These are phyloP conservation scores for Coccomyxa sp. DNA, from an alignment of 139 green algal genomes.

Conservation along the genomic window DNA sequence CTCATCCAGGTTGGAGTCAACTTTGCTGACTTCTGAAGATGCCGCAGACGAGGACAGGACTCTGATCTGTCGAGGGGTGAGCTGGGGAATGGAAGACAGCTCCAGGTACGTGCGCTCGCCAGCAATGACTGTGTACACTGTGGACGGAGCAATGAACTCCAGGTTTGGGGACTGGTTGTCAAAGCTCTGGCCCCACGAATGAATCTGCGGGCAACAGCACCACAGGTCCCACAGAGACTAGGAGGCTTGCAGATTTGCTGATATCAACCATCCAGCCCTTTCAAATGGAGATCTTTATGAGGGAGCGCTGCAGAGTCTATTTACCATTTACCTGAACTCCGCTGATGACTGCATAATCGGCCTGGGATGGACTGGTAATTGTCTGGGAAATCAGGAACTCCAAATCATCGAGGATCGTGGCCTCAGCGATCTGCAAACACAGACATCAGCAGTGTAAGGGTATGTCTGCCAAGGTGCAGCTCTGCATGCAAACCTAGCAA, in stretches of 20 bases:
- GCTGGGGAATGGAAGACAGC: slow-evolving; percentile 45
- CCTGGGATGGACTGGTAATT: slow-evolving; percentile 68
- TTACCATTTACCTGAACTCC: slow-evolving; percentile 52
- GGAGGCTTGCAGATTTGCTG: too few relatives aligned
- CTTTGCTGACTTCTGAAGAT: too few relatives aligned
- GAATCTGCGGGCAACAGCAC: slow-evolving; percentile 90
- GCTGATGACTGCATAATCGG: slow-evolving; percentile 74
- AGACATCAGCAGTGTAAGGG: not conserved
- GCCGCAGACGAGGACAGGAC: slow-evolving; percentile 19
- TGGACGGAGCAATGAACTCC: slow-evolving; percentile 62
- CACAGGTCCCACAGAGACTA: too few relatives aligned
- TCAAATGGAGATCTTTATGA: too few relatives aligned
- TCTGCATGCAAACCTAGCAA: too few relatives aligned
- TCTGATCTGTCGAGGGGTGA: slow-evolving; percentile 41
- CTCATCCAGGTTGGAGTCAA: too few relatives aligned
- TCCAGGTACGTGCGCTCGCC: slow-evolving; percentile 69
- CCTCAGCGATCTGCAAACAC: slow-evolving; percentile 40
- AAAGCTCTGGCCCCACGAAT: slow-evolving; percentile 68
- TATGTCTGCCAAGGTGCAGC: not conserved
- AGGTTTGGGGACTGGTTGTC: slow-evolving; percentile 51
- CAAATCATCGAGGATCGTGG: slow-evolving; percentile 81
- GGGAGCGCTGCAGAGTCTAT: too few relatives aligned
- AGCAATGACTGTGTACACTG: slow-evolving; percentile 70
- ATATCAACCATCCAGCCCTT: too few relatives aligned
- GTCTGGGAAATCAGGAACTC: slow-evolving; percentile 81